Base-by-base conservation (phyloP, 31 red algal species). In the Asparagopsis taxiformis region DNA sequence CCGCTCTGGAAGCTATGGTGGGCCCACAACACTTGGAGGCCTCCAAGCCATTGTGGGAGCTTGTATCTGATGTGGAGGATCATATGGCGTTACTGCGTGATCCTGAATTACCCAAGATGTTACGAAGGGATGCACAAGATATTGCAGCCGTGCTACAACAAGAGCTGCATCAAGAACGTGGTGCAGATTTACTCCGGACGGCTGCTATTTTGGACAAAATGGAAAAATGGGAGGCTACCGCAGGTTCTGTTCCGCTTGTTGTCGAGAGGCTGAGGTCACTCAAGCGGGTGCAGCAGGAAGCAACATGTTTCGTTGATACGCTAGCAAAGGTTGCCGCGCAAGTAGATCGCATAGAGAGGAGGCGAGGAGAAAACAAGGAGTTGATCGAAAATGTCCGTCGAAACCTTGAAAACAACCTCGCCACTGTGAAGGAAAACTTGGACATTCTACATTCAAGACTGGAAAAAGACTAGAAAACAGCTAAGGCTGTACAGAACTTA, bases 231-330 rank as follows among this genome's bases (percentile, higher is more conserved):
- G 53, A 84, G 37, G 31, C 25, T 16, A 36, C 73, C 17, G 67
- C 66, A 0, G 79, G 64, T 10, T 55, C 65, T 53, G 1, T 84
- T 11, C 79, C 79, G 11, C 34, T 73, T 22, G 59, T 84, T 1
- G 66, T 84, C 3, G 65, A 84, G 38, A 37, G 79, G 8, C 33
- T 84, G 33, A 55, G 65, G 44, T 63, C 55, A 24, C 59, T 84
- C 35, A 71, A 70, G 22, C 41, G 54, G 19, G 22, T 84, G 39
- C 79, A 84, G 34, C 56, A 70, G 37, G 79, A 84, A 50, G 79
- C 79, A 41, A 46, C 55, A 4, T 37, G 55, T 28, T 72, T 84
- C 26, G 59, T 84, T 53, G 68, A 72, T 50, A 43, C 51, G 32
- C 31, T 72, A 19, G 13, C 31, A 26, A 59, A 37, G 25, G 55